Conservation (phyloP, 345 rosid genomes). For the Syzygium aqueum region DNA sequence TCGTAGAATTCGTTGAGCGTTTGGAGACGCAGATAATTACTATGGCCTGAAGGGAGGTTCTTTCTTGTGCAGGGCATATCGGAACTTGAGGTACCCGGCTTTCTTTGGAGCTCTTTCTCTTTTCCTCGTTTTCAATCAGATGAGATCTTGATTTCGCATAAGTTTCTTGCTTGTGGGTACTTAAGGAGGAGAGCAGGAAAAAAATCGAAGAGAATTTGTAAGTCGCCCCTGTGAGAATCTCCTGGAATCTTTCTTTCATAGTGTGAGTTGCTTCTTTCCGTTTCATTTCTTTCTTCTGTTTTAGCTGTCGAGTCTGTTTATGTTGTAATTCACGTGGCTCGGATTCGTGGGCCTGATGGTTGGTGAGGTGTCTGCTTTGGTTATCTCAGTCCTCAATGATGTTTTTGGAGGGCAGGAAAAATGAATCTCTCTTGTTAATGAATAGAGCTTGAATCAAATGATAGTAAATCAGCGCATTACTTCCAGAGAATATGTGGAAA, state of each 20-base stretch:
- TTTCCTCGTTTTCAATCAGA: neutral
- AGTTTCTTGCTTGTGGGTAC: neutral
- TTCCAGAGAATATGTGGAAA: neutral
- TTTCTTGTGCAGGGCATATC: neutral
- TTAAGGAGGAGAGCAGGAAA: neutral
- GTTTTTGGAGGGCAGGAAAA: neutral
- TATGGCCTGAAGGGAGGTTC: neutral
- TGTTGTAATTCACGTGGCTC: neutral
- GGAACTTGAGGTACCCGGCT: neutral
- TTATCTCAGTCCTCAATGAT: neutral
- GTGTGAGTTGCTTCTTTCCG: neutral
- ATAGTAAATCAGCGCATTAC: neutral
- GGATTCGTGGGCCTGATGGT: neutral
- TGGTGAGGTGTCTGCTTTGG: neutral
- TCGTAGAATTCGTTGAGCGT: conserved; percentile 6
- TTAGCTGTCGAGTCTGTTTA: neutral
- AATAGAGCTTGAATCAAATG: neutral
- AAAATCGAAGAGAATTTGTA: neutral
- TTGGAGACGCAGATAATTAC: conserved; percentile 5
- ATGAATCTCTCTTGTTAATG: neutral
- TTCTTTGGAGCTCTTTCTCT: neutral
- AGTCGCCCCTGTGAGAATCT: neutral
- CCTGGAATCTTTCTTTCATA: neutral
- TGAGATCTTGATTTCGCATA: neutral
- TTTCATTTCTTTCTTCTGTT: neutral